Conservation (phyloP, 1,139 yeast species). For the Hansenula sp. region DNA sequence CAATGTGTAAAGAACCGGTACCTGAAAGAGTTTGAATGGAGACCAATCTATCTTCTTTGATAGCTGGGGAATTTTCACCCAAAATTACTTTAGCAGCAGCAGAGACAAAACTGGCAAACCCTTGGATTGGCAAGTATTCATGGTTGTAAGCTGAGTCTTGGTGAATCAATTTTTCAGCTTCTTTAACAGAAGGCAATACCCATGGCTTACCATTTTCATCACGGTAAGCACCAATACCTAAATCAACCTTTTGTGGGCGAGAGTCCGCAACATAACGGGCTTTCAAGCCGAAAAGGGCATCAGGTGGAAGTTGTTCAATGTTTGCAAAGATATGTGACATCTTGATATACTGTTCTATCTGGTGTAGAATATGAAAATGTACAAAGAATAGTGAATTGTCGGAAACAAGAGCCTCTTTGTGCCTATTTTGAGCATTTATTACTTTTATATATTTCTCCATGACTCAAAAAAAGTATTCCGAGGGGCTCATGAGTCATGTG, state of each 20-base stretch:
- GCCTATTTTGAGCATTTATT: background rate
- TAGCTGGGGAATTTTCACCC: conserved; percentile 59
- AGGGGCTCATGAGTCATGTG: no score
- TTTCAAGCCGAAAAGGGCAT: conserved; percentile 79
- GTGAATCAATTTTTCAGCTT: conserved; percentile 58
- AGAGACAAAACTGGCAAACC: conserved; percentile 62
- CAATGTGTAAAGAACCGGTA: conserved; percentile 92
- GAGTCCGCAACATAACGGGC: conserved; percentile 67
- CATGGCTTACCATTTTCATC: conserved; percentile 91
- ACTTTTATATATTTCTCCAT: background rate
- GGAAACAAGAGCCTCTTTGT: no score
- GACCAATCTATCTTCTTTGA: conserved; percentile 51
- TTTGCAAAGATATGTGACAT: conserved; percentile 25
- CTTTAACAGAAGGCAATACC: conserved; percentile 80
- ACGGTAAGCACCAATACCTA: conserved; percentile 96
- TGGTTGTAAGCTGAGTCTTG: conserved; percentile 70
- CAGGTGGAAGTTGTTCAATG: conserved; percentile 64
- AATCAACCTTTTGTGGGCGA: conserved; percentile 62
- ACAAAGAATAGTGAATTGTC: no score
- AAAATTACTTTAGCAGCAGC: conserved; percentile 79
- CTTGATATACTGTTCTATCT: no score
- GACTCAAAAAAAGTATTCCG: background rate
- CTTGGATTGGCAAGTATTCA: conserved; percentile 85
- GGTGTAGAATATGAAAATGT: no score
- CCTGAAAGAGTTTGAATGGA: conserved; percentile 90